phyloP scores from a whole-genome alignment of 768 basidiomycete genomes.

The Amanita jacksonii region DNA sequence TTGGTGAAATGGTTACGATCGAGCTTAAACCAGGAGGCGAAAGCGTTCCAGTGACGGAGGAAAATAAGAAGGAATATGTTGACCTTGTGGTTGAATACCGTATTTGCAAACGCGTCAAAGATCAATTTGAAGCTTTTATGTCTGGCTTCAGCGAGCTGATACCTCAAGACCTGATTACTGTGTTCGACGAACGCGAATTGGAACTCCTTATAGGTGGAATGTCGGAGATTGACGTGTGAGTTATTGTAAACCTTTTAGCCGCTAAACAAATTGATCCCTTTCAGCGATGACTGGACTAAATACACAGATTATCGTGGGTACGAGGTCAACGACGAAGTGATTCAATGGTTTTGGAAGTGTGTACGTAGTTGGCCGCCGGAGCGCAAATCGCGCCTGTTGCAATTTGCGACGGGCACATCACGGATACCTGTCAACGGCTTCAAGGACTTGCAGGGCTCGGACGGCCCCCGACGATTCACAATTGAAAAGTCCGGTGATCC shows the following conservation, averaged over 20 bases:
- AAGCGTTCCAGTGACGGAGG: slow-evolving; percentile 83
- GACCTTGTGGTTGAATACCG: slow-evolving; percentile 93
- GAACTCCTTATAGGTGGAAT: slow-evolving; percentile 97
- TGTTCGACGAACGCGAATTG: slow-evolving; percentile 97
- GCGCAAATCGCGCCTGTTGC: slow-evolving; percentile 90
- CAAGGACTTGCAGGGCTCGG: slow-evolving; percentile 96
- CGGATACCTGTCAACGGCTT: slow-evolving; percentile 98
- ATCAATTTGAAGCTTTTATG: slow-evolving; percentile 99
- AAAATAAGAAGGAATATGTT: slow-evolving; percentile 99
- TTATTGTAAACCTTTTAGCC: too few relatives aligned
- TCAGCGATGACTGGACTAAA: slow-evolving; percentile 95
- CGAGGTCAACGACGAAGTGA: slow-evolving; percentile 90
- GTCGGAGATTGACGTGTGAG: slow-evolving; percentile 98
- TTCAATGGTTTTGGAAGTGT: slow-evolving; percentile 99
- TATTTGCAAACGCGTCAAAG: slow-evolving; percentile 93
- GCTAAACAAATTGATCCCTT: too few relatives aligned
- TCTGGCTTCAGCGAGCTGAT: slow-evolving; percentile 99
- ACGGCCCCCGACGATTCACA: slow-evolving; percentile 94
- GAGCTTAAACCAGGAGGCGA: slow-evolving; percentile 87
- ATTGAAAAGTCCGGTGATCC: slow-evolving; percentile 99
- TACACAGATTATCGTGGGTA: slow-evolving; percentile 98
- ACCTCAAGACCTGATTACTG: slow-evolving; percentile 94
- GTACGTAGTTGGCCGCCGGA: slow-evolving; percentile 97
- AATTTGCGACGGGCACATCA: slow-evolving; percentile 96
- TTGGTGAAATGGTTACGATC: slow-evolving; percentile 96